Evolutionary conservation across 2,329 filamentous ascomycete species (phyloP), one percentile per base, ranked within the genome.

Genomic region (Fonsecaea pedrosoi): DNA sequence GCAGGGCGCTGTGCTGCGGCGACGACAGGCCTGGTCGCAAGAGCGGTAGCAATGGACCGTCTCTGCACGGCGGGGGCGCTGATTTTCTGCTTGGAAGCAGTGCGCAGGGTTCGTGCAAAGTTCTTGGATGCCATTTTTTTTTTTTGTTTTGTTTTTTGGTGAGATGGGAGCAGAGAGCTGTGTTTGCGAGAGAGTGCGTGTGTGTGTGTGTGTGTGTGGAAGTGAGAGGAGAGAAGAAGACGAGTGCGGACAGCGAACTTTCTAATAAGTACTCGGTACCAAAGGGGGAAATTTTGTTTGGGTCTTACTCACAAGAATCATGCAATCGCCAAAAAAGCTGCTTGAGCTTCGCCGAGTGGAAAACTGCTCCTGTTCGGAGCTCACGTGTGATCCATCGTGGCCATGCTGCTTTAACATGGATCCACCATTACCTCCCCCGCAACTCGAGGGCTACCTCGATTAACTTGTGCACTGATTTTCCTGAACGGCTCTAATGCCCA

Each of bases 31-130:
- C 82, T 81, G 74, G 82, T 81, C 70, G 83, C 83, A 74, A 85
- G 80, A 69, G 86, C 85, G 71, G 85, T 83, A 72, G 87, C 79
- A 75, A 88, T 86, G 69, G 86, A 85, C 77, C 86, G 85, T 75
- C 82, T 83, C 77, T 84, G 83, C 63, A 83, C 78, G 69, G 80
- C 79, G 64, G 82, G 80, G 66, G 82, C 79, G 68, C 75, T 75
- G 79, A 87, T 78, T 81, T 86, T 83, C 80, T 84, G 72, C 76
- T 79, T 82, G 78, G 85, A 77, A 77, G 83, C 82, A 74, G 81
- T 78, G 77, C 86, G 85, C 76, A 88, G 81, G 78, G 86, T 86
- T 80, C 85, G 82, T 78, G 81, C 81, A 71, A 82, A 77, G 73
- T 77, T 79, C 78, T 81, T 80, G 67, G 81, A 80, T 75, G 81